Base-by-base conservation (phyloP, 495 filamentous ascomycete genomes). In the Lasiosphaeria ovina region DNA sequence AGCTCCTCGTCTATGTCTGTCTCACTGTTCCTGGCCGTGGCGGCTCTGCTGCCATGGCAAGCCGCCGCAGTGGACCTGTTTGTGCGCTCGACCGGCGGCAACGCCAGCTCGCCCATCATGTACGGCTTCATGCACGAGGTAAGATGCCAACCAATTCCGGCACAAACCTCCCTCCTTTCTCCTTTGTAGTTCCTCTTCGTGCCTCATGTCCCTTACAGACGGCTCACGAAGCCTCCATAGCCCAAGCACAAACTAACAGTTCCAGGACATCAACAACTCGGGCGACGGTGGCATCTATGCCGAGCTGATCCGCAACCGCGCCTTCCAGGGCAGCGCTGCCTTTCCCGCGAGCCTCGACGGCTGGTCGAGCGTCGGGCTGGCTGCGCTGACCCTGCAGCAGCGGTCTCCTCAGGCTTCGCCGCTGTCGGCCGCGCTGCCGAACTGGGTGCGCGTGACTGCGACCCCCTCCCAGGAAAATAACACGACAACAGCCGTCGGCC, bases 281-380 rank as follows among this genome's bases (percentile, higher is more conserved):
- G 88, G 88, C 7, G 89, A 91, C 66, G 89, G 89, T 6, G 89
- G 89, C 12, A 83, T 91, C 44, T 90, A 92, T 63, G 89, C 86
- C 35, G 87, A 92, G 65, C 70, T 92, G 12, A 84, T 91, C 34
- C 77, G 77, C 35, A 92, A 92, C 71, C 83, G 88, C 52, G 89
- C 87, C n/a, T 91, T 92, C 60, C 77, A 79, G 47, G 62, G 63
- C 35, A 69, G 63, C 55, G 65, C 61, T 0, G n/a, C 66, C 24
- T 77, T 63, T 57, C 73, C 74, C 8, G 61, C 63, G 6, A 78
- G 75, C 9, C 72, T 87, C 24, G 78, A 80, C 1, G 77, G 66
- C 7, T 90, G 87, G 79, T 71, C 83, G 8, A 72, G 89, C 42
- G 80, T 80, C 33, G 75, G 72, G 31, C 79, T 77, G 11, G 60